Evolutionary conservation across 2,329 filamentous ascomycete species (phyloP).

Genomic region (Elsinoe arachidis): DNA sequence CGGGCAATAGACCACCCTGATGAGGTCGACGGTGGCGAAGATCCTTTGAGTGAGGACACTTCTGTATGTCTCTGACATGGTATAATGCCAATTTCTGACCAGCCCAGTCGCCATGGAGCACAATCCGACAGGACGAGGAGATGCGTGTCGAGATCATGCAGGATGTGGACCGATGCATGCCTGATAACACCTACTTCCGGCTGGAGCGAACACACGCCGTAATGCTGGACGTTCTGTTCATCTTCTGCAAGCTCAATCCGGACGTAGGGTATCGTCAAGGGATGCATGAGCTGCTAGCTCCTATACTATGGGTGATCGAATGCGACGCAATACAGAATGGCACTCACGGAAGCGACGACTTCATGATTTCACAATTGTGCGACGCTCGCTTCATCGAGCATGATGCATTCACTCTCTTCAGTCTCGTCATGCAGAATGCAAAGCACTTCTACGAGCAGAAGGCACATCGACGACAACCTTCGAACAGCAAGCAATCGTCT

Average conservation of each 20-base stretch:
- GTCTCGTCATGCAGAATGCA: constrained; percentile 76
- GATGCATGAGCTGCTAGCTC: constrained; percentile 93
- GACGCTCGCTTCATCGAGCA: constrained; percentile 74
- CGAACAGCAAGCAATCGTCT: constrained; percentile 28
- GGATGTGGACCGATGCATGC: constrained; percentile 84
- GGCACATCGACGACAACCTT: constrained; percentile 18
- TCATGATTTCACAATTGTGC: constrained; percentile 56
- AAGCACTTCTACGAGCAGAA: constrained; percentile 77
- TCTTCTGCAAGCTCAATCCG: constrained; percentile 89
- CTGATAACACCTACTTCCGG: constrained; percentile 85
- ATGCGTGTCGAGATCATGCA: constrained; percentile 84
- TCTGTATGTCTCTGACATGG: constrained; percentile 40
- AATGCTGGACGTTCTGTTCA: constrained; percentile 81
- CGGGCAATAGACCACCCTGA: constrained; percentile 79
- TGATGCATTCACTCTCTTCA: constrained; percentile 80
- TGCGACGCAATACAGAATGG: constrained; percentile 57
- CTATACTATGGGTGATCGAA: constrained; percentile 75
- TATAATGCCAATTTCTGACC: constrained; percentile 17
- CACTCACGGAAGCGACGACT: constrained; percentile 32
- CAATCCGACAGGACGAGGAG: constrained; percentile 73
- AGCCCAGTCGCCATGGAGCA: constrained; percentile 76
- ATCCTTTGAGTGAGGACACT: constrained; percentile 79
- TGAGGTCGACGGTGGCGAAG: constrained; percentile 62
- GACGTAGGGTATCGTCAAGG: constrained; percentile 89
- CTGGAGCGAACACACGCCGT: constrained; percentile 67